Base-by-base conservation (phyloP, 2,329 filamentous ascomycete species). In the Epichloe amarillans region DNA sequence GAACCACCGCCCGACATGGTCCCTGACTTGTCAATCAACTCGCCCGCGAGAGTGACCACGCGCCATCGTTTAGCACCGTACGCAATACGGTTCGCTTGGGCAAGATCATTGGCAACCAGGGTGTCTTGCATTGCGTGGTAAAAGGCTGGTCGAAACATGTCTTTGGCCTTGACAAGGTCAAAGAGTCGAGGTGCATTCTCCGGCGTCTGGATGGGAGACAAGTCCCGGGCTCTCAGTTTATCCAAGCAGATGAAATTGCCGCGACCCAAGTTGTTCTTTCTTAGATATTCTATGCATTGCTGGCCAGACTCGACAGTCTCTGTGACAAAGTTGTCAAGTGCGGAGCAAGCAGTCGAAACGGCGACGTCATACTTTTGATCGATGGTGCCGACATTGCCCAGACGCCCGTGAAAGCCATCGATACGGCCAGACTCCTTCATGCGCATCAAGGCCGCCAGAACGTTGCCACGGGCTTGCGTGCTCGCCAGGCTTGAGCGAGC, bases 1-100 rank as follows among this genome's bases (percentile, higher is more conserved):
- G 81, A 91, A 51, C 93, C 93, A 74, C 93, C 93, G 73, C 93
- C 93, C 52, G 88, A 95, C 93, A 98, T 97, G 37, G 93, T 97
- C 74, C 93, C 93, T 1, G 91, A 96, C 65, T 94, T 94, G 70
- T 98, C 93, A 58, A 98, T 97, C 49, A 98, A 77, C 66, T 96
- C 90, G 46, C 93, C 93, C 54, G 90, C 88, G 2, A 98, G 78
- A 0, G 93, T 98, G 40, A 98, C 93, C 3, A 98, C 93, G 56
- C 93, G 83, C 93, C 93, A 98, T 66, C 93, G 76, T 71, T 83
- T 87, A 44, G 87, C 87, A 41, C 93, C 91, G 61, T 97, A 98
- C 7, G 93, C 93, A 57, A 98, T 96, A 45, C 93, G 83, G 67
- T 97, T 96, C 2, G 93, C 94, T 65, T 98, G 93, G n/a, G 87